Evolutionary conservation across 495 filamentous ascomycete genomes (phyloP).

Genomic region (Glonium stellatum): DNA sequence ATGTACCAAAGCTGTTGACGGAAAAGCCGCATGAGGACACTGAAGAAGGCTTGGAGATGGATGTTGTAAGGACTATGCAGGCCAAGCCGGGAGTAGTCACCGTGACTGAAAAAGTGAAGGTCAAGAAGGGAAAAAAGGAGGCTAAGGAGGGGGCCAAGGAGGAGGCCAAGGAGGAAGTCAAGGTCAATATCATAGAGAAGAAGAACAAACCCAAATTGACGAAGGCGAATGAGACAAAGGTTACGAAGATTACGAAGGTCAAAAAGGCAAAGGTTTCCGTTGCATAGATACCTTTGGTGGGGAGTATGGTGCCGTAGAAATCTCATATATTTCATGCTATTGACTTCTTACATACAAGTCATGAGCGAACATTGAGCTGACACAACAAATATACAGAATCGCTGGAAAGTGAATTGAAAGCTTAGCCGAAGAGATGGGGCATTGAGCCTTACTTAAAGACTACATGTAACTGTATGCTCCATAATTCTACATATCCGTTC

Average conservation of each 20-base stretch:
- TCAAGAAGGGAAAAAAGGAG: neutral
- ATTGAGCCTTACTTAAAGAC: no score
- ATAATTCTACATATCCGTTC: no score
- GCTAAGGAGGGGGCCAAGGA: neutral
- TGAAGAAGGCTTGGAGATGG: neutral
- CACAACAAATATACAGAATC: no score
- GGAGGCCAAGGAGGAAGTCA: neutral
- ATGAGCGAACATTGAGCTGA: no score
- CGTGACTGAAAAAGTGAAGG: neutral
- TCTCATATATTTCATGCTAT: neutral
- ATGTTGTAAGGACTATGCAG: neutral
- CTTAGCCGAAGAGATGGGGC: no score
- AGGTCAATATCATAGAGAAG: neutral
- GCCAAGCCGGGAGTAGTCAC: neutral
- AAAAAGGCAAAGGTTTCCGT: neutral
- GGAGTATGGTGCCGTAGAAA: neutral
- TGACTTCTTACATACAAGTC: neutral
- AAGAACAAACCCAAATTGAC: neutral
- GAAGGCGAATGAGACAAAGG: neutral
- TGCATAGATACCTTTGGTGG: neutral
- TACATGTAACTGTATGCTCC: no score
- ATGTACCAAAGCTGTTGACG: constrained; percentile 6
- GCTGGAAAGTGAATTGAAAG: no score
- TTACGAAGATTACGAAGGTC: neutral
- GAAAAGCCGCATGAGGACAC: neutral